Conservation (phyloP, 164 flowering plant species). For the Malania oleifera region DNA sequence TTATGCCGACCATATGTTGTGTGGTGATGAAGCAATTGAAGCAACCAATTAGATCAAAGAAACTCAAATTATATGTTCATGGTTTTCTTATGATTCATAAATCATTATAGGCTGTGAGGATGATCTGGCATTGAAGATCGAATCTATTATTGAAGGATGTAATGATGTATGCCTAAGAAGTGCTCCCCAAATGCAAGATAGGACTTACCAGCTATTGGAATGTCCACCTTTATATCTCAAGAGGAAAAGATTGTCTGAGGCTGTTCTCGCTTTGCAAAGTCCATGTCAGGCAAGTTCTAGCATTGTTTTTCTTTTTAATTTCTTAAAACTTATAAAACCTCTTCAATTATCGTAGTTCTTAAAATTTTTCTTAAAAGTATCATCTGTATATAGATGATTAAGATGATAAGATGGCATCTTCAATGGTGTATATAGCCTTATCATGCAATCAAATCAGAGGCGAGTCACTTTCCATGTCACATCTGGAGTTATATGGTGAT, state of each 20-base stretch:
- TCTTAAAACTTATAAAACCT: no score
- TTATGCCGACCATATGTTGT: no score
- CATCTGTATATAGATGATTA: no score
- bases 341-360: not conserved
- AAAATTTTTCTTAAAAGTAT: no score
- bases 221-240: conserved; percentile 17
- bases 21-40: no score
- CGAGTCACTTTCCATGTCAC: no score
- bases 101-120: conserved; percentile 23
- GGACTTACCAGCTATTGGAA: conserved; percentile 11
- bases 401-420: no score
- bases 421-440: no score
- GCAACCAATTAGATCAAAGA: no score
- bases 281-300: conserved; percentile 39
- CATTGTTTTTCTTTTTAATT: not conserved
- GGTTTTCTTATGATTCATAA: not conserved
- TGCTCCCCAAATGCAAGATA: conserved; percentile 9
- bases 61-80: no score
- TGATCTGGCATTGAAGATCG: conserved; percentile 34
- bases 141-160: conserved; percentile 39
- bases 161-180: conserved; percentile 18
- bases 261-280: conserved; percentile 24
- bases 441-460: no score
- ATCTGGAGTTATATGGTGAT: no score
- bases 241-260: conserved; percentile 39